Conservation (phyloP, 306 rosid genomes). For the Cyclanthera cordifolia region DNA sequence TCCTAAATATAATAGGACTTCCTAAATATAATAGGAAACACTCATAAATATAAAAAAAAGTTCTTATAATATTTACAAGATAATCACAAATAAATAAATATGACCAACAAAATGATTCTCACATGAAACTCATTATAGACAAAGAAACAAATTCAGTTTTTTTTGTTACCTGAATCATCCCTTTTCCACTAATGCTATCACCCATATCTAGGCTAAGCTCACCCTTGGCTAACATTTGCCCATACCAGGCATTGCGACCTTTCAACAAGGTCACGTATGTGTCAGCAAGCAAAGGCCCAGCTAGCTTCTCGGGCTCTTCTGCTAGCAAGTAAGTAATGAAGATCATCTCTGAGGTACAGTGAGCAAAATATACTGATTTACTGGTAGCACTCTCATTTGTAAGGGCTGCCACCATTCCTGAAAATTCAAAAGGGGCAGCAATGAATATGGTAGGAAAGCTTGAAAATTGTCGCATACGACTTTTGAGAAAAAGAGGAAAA, state of each 20-base stretch:
- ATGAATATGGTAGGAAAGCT: not conserved
- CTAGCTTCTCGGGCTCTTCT: slow-evolving; percentile 86
- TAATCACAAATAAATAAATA: too few species aligned
- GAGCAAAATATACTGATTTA: slow-evolving; percentile 88
- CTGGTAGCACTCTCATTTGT: slow-evolving; percentile 96
- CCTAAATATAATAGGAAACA: too few species aligned
- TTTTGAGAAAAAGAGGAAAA: not conserved
- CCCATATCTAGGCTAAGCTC: slow-evolving; percentile 81
- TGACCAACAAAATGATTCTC: too few species aligned
- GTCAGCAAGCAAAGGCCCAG: slow-evolving; percentile 84
- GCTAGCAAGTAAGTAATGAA: slow-evolving; percentile 66
- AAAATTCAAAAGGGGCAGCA: not conserved
- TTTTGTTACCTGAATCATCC: slow-evolving; percentile 78
- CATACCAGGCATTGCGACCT: slow-evolving; percentile 73
- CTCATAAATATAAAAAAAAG: too few species aligned
- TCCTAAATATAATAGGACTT: too few species aligned
- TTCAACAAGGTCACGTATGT: slow-evolving; percentile 79
- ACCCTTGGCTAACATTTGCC: slow-evolving; percentile 88
- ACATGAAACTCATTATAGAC: not conserved
- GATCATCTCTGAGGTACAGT: slow-evolving; percentile 89
- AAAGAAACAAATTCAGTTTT: not conserved
- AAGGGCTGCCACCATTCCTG: slow-evolving; percentile 93
- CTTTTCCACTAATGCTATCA: slow-evolving; percentile 80
- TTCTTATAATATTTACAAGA: too few species aligned
- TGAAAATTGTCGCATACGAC: not conserved